These are phyloP conservation scores for Nyctanthes arbortristis DNA, from an alignment of 257 asterid genomes.

Conservation along the genomic window DNA sequence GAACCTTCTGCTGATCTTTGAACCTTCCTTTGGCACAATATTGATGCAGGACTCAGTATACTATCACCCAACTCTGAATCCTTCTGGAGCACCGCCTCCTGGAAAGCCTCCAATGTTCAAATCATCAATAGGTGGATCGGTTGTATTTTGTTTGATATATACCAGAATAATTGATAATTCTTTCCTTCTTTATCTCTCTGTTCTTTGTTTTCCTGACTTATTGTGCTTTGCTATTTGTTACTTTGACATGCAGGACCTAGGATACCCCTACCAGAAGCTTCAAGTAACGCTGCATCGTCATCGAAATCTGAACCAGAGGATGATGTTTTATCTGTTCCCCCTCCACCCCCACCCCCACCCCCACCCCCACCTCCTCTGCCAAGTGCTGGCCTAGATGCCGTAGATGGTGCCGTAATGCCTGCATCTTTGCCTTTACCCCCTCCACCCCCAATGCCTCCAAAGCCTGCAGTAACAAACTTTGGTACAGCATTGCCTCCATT, in stretches of 20 bases:
- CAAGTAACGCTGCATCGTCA: slow-evolving; percentile 75
- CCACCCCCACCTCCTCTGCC: slow-evolving; percentile 86
- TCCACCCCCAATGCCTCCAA: slow-evolving; percentile 88
- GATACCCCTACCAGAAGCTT: slow-evolving; percentile 71
- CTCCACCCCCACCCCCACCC: slow-evolving; percentile 37
- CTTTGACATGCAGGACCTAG: slow-evolving; percentile 69
- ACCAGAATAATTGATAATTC: not conserved
- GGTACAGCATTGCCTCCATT: slow-evolving; percentile 54
- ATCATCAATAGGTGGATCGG: slow-evolving; percentile 74
- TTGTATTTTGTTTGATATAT: slow-evolving; percentile 9
- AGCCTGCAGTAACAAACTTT: slow-evolving; percentile 50
- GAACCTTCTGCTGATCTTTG: slow-evolving; percentile 28
- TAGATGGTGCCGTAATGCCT: slow-evolving; percentile 54
- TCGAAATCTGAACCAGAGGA: slow-evolving; percentile 63
- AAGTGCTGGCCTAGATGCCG: slow-evolving; percentile 52
- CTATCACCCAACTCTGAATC: slow-evolving; percentile 95
- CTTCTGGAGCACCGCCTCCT: slow-evolving; percentile 99
- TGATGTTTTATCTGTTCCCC: slow-evolving; percentile 43
- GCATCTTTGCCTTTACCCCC: slow-evolving; percentile 82
- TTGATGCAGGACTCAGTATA: slow-evolving; percentile 91
- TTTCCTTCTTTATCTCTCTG: slow-evolving; percentile 2
- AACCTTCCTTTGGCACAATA: slow-evolving; percentile 25
- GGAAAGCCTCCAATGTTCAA: slow-evolving; percentile 99
- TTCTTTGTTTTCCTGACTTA: not conserved
- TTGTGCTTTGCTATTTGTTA: slow-evolving; percentile 3